Conservation (phyloP, 441 rosid genomes). For the Erodium texanum region DNA sequence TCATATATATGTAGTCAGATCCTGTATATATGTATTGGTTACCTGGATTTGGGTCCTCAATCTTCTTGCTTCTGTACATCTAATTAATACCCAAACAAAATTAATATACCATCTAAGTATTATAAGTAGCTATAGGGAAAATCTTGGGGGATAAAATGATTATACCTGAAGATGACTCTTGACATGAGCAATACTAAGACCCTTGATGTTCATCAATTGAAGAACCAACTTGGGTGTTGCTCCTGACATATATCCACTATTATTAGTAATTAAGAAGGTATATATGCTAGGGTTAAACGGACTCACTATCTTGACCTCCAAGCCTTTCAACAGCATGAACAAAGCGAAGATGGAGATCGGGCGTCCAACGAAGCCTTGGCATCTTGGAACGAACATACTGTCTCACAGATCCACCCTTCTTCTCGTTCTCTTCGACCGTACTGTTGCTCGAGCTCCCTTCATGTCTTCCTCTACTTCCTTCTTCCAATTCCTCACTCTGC, state of each 20-base stretch:
- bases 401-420: slow-evolving; percentile 61
- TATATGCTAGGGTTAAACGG: neutral
- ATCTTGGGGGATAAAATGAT: neutral
- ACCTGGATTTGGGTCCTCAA: slow-evolving; percentile 60
- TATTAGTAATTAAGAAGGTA: neutral
- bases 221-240: slow-evolving; percentile 92
- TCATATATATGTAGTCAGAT: too few relatives aligned
- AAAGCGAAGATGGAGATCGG: slow-evolving; percentile 88
- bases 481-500: too few relatives aligned
- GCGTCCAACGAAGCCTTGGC: slow-evolving; percentile 88
- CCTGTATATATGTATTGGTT: slow-evolving; percentile 5
- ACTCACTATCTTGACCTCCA: slow-evolving; percentile 70
- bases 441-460: slow-evolving; percentile 47
- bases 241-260: slow-evolving; percentile 32
- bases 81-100: slow-evolving; percentile 13
- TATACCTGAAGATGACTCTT: slow-evolving; percentile 92
- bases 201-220: slow-evolving; percentile 78
- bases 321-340: slow-evolving; percentile 75
- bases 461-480: slow-evolving; percentile 14
- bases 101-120: too few relatives aligned
- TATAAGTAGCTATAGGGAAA: too few relatives aligned
- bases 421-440: slow-evolving; percentile 44
- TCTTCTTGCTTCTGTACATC: slow-evolving; percentile 93
- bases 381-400: slow-evolving; percentile 72
- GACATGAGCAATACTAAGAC: slow-evolving; percentile 84